These are phyloP conservation scores for Pichia cactophila DNA, from an alignment of 1,139 yeast genomes.

Conservation along the genomic window DNA sequence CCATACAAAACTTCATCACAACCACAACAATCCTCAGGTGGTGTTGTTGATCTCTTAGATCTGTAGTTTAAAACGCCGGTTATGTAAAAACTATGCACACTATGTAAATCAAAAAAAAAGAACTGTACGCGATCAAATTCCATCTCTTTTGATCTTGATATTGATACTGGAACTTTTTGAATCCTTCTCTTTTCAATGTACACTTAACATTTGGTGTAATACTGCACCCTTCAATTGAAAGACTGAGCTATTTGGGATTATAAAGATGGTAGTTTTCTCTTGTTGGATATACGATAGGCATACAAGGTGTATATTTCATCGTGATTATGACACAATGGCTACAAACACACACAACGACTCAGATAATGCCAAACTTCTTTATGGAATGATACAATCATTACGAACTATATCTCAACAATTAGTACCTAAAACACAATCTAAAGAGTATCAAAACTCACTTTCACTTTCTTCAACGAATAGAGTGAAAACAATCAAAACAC, in stretches of 20 bases:
- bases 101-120: background rate
- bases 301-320: conserved; percentile 62
- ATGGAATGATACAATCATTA: conserved; percentile 80
- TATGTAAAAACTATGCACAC: background rate
- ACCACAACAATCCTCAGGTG: conserved; percentile 10
- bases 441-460: conserved; percentile 9
- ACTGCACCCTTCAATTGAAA: too few species aligned
- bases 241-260: too few species aligned
- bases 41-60: conserved; percentile 38
- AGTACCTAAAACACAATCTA: background rate
- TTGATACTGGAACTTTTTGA: too few species aligned
- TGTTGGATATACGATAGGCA: conserved; percentile 88
- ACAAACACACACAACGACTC: conserved; percentile 52
- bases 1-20: conserved; percentile 4
- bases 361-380: conserved; percentile 68
- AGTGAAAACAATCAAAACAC: background rate
- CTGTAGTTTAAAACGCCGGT: conserved; percentile 19
- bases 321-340: conserved; percentile 42
- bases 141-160: background rate
- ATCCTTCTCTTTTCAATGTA: background rate
- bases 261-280: conserved; percentile 41
- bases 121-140: background rate
- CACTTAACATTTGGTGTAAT: background rate
- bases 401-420: conserved; percentile 53
- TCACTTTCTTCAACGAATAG: conserved; percentile 16